Percentiles rank a stretch among this genome's conserved stretches.
phyloP scores from a whole-genome alignment of 768 basidiomycete species.

The Podaxis pistillaris region DNA sequence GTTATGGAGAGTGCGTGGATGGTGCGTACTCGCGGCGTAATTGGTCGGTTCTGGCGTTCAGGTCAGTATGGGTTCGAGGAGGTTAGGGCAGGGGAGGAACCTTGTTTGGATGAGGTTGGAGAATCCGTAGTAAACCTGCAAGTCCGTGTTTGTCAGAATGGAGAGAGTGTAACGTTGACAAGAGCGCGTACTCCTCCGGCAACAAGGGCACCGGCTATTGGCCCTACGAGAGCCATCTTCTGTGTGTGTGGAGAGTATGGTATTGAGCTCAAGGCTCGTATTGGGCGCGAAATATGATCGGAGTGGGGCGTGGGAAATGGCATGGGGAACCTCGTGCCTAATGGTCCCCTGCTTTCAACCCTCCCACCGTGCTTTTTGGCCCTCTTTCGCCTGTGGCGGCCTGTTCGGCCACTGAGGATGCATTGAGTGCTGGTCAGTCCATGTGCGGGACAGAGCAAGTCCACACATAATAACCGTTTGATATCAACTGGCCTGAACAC shows the following conservation, averaged over 20 bases:
- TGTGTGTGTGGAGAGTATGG: background rate
- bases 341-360: background rate
- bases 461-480: background rate
- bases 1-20: background rate
- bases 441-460: background rate
- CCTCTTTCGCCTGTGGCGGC: background rate
- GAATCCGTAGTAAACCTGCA: conserved; percentile 69
- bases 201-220: conserved; percentile 67
- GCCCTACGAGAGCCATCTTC: conserved; percentile 59
- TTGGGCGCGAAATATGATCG: background rate
- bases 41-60: conserved; percentile 46
- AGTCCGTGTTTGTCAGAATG: background rate
- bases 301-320: background rate
- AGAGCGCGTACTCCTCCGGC: conserved; percentile 57
- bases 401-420: background rate
- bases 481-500: background rate
- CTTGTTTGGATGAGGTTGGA: conserved; percentile 60
- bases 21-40: conserved; percentile 52
- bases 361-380: background rate
- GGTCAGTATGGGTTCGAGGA: conserved; percentile 5
- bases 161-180: background rate
- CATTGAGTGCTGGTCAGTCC: background rate
- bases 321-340: background rate
- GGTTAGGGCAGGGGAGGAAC: conserved; percentile 27
- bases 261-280: background rate